Evolutionary conservation across 2,329 filamentous ascomycete genomes (phyloP).

Genomic region (Fusarium tanahbumbuense): DNA sequence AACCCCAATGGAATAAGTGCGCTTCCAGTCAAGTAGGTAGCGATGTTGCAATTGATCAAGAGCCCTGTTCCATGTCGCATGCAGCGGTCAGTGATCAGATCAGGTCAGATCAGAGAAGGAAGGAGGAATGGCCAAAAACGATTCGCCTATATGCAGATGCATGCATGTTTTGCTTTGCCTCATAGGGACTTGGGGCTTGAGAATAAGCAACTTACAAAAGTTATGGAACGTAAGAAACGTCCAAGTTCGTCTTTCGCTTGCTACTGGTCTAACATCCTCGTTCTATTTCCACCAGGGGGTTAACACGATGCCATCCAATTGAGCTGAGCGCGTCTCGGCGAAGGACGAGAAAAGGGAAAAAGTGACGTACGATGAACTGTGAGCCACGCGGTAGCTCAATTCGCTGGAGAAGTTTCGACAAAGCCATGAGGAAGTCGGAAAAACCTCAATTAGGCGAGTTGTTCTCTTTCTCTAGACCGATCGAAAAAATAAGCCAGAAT

Average conservation of each 20-base stretch:
- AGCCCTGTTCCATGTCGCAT: constrained; percentile 51
- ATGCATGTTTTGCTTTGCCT: not conserved
- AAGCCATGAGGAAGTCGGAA: constrained; percentile 38
- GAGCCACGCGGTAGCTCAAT: constrained; percentile 49
- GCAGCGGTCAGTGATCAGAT: not conserved
- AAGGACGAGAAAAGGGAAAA: too few relatives aligned
- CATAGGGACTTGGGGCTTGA: not conserved
- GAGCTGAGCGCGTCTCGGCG: not conserved
- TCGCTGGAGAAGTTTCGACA: constrained; percentile 42
- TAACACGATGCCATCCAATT: not conserved
- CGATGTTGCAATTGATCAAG: constrained; percentile 60
- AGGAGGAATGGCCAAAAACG: not conserved
- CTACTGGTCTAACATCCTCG: constrained; percentile 63
- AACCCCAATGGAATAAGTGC: constrained; percentile 56
- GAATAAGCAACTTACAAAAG: constrained; percentile 51
- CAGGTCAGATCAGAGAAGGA: not conserved
- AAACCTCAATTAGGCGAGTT: constrained; percentile 4
- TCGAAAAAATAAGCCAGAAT: not conserved
- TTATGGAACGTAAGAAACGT: constrained; percentile 57
- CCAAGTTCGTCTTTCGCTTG: constrained; percentile 57
- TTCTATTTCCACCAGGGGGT: constrained; percentile 50
- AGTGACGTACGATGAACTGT: constrained; percentile 48
- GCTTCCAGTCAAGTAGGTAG: constrained; percentile 56
- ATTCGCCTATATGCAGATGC: constrained; percentile 4
- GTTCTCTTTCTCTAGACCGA: not conserved